phyloP scores from a whole-genome alignment of 352 stramenopile genomes.

The Phytophthora tentaculata region DNA sequence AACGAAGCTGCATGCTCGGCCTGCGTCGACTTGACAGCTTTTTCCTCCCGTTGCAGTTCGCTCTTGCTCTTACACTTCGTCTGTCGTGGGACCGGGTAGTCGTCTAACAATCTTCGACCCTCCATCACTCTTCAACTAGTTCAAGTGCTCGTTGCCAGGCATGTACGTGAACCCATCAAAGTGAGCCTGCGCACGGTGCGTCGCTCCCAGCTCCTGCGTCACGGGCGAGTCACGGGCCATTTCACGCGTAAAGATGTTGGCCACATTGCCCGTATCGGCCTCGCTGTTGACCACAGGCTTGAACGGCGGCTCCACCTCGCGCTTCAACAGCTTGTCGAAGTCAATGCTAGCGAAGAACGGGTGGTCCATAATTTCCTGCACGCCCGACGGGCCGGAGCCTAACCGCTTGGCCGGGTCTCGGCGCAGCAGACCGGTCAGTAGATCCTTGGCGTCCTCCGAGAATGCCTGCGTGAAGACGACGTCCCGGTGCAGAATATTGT shows the following conservation, averaged over 20 bases:
- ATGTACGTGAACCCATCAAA: slow-evolving; percentile 96
- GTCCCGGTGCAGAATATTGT: slow-evolving; percentile 92
- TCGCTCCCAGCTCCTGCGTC: slow-evolving; percentile 83
- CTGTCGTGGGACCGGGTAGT: slow-evolving; percentile 29
- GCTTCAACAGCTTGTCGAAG: slow-evolving; percentile 81
- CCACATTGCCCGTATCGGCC: slow-evolving; percentile 86
- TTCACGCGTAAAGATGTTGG: slow-evolving; percentile 87
- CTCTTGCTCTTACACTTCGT: slow-evolving; percentile 29
- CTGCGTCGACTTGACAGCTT: slow-evolving; percentile 32
- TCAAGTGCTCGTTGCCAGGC: slow-evolving; percentile 62
- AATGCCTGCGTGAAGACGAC: slow-evolving; percentile 89
- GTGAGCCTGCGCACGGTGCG: slow-evolving; percentile 83
- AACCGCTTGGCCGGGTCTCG: slow-evolving; percentile 86
- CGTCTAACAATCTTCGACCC: slow-evolving; percentile 36
- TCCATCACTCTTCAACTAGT: slow-evolving; percentile 41
- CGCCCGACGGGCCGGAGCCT: slow-evolving; percentile 80
- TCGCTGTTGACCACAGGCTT: slow-evolving; percentile 88
- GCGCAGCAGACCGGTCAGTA: slow-evolving; percentile 81
- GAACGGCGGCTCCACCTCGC: slow-evolving; percentile 87
- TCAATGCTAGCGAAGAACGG: slow-evolving; percentile 90
- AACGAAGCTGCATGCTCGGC: slow-evolving; percentile 29
- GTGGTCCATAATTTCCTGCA: slow-evolving; percentile 91
- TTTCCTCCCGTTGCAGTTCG: slow-evolving; percentile 24
- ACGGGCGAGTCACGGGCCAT: slow-evolving; percentile 90
- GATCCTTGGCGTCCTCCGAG: slow-evolving; percentile 86